A percentile compares a stretch with the other conserved stretches of the same genome.
phyloP scores from a whole-genome alignment of 1,139 yeast species.

The Candida glucosophila region DNA sequence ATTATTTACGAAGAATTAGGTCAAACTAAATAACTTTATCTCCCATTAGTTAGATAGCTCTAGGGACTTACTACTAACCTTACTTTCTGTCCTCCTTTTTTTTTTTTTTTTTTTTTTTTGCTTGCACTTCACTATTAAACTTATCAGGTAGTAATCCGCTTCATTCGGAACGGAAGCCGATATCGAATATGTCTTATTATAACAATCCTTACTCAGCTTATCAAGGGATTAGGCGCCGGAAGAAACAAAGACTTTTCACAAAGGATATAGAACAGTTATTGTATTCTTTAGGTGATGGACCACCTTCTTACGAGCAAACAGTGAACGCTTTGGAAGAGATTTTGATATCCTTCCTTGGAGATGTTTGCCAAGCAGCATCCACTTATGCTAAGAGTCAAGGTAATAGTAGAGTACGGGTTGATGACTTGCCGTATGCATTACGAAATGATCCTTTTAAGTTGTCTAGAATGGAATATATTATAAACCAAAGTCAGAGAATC shows the following conservation, averaged over 20 bases:
- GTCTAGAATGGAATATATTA: slow-evolving; percentile 76
- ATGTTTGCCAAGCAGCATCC: slow-evolving; percentile 29
- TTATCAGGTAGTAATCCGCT: too few species aligned
- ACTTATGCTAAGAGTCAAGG: slow-evolving; percentile 27
- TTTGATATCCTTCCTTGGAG: slow-evolving; percentile 68
- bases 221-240: too few species aligned
- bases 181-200: too few species aligned
- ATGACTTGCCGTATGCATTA: slow-evolving; percentile 80
- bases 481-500: slow-evolving; percentile 66
- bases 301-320: slow-evolving; percentile 69
- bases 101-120: too few species aligned
- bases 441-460: slow-evolving; percentile 76
- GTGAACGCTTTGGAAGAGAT: slow-evolving; percentile 77
- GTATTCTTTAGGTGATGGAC: slow-evolving; percentile 82
- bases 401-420: slow-evolving; percentile 71
- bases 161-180: too few species aligned
- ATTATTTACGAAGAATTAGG: slow-evolving; percentile 2
- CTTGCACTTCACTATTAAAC: too few species aligned
- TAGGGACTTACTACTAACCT: too few species aligned
- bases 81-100: too few species aligned
- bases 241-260: slow-evolving; percentile 41
- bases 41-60: too few species aligned
- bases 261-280: slow-evolving; percentile 66
- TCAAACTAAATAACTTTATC: too few species aligned
- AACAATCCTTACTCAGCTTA: too few species aligned